These are phyloP conservation scores for Fusarium virguliforme DNA, from an alignment of 2,329 filamentous ascomycete species.

Conservation along the genomic window DNA sequence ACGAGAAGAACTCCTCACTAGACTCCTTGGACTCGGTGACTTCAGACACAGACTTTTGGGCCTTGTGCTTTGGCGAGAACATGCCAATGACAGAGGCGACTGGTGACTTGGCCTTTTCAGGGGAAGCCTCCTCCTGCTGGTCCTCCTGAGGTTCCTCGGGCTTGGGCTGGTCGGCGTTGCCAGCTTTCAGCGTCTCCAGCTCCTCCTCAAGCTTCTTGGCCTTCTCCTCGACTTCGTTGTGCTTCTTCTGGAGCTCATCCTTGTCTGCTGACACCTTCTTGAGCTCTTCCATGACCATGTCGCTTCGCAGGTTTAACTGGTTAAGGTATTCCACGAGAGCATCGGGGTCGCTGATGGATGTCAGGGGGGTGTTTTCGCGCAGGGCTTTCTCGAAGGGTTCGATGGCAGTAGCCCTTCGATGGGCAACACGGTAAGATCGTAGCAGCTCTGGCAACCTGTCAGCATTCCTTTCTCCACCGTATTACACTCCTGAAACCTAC, in stretches of 20 bases:
- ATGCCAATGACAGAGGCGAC: slow-evolving; percentile 65
- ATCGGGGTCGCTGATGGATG: slow-evolving; percentile 87
- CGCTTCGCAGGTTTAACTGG: slow-evolving; percentile 86
- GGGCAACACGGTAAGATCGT: slow-evolving; percentile 91
- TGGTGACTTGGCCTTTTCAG: slow-evolving; percentile 62
- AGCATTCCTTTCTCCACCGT: background rate
- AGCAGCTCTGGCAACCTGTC: slow-evolving; percentile 74
- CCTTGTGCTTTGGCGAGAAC: slow-evolving; percentile 66
- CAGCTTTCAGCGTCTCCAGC: slow-evolving; percentile 65
- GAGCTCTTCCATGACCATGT: slow-evolving; percentile 95
- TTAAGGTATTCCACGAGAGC: slow-evolving; percentile 92
- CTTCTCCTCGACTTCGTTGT: slow-evolving; percentile 77
- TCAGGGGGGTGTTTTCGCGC: slow-evolving; percentile 92
- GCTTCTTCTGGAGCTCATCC: slow-evolving; percentile 83
- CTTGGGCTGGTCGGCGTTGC: slow-evolving; percentile 48
- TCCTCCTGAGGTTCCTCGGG: slow-evolving; percentile 52
- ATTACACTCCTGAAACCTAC: slow-evolving; percentile 62
- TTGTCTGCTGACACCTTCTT: slow-evolving; percentile 88
- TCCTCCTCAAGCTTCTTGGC: slow-evolving; percentile 76
- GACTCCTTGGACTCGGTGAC: slow-evolving; percentile 52
- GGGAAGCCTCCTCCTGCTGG: slow-evolving; percentile 44
- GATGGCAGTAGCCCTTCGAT: slow-evolving; percentile 87
- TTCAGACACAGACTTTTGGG: slow-evolving; percentile 51
- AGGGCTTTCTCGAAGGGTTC: slow-evolving; percentile 94
- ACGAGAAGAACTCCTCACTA: slow-evolving; percentile 89